Conservation (phyloP, 2,329 filamentous ascomycete genomes). For the Aphanoascus verrucosus region DNA sequence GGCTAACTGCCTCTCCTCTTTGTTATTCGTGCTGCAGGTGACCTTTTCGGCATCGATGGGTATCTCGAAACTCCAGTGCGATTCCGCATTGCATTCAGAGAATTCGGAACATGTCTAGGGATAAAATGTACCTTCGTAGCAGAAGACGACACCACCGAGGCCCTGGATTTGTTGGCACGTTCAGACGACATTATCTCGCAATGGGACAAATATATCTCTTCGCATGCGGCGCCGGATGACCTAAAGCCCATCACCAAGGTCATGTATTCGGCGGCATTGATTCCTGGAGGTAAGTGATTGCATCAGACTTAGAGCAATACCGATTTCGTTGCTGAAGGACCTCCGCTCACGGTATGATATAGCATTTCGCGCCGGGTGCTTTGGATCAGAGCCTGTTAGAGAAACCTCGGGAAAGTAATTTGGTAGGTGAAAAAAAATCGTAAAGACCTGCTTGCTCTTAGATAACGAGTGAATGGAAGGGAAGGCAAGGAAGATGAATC, state of each 20-base stretch:
- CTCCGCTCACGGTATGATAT: conserved; percentile 16
- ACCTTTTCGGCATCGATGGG: conserved; percentile 28
- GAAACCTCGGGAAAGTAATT: neutral
- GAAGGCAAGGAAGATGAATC: neutral
- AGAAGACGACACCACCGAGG: conserved; percentile 27
- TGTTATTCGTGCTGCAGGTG: conserved; percentile 20
- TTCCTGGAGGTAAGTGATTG: conserved; percentile 43
- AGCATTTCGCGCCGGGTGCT: conserved; percentile 31
- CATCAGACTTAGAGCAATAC: neutral
- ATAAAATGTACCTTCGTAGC: conserved; percentile 31
- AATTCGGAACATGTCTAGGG: conserved; percentile 46
- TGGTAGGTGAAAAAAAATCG: neutral
- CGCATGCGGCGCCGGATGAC: conserved; percentile 31
- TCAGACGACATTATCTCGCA: conserved; percentile 28
- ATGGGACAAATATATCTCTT: conserved; percentile 31
- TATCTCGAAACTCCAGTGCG: conserved; percentile 28
- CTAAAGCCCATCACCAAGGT: conserved; percentile 45
- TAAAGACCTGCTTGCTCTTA: neutral
- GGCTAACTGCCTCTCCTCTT: conserved; percentile 3
- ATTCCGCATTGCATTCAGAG: conserved; percentile 42
- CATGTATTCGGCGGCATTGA: conserved; percentile 48
- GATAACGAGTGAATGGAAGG: neutral
- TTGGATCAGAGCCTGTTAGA: conserved; percentile 27
- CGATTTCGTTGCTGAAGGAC: neutral
- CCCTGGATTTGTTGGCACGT: conserved; percentile 24